Base-by-base conservation (phyloP, 1,284 basidiomycete species). In the Naganishia albida region DNA sequence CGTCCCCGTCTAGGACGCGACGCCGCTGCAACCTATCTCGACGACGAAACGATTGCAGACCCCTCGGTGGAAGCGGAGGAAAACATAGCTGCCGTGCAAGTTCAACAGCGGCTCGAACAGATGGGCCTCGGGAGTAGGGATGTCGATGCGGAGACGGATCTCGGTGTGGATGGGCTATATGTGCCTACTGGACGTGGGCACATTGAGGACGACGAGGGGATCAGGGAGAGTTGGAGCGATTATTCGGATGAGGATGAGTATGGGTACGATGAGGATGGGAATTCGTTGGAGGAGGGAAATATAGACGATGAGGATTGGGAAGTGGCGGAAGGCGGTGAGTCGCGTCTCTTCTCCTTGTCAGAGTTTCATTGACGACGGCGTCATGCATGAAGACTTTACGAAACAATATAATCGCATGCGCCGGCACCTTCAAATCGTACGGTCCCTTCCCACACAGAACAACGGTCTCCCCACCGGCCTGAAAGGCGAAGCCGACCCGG, bases 251-350 rank as follows among this genome's bases (percentile, higher is more conserved):
- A 60, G 30, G 46, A 56, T 30, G 63, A 75, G 72, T 55, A 68
- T 66, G 25, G 70, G 2, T 68, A 70, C 16, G 70, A 70, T 16
- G 65, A 68, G 18, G 69, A 69, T 20, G 72, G 74, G 20, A 71
- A 74, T 34, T 74, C 72, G 3, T 71, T 74, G 20, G 74, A 78
- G 40, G 81, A 81, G 20, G 81, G 80, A 68, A 80, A 82, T 46
- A 85, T 87, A 20, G 89, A 93, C 69, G 90, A 93, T 75, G 92
- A 94, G 75, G 91, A 94, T 75, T 93, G 91, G 91, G 92, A 93
- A 73, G 84, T 90, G 42, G 87, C 90, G 2, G 80, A 83, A 70
- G 80, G 82, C 71, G 83, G 83, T 83, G 59, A 70, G 81, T 74
- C 8, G n/a, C 3, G 28, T 13, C 28, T 4, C 1, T 12, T 16